phyloP scores from a whole-genome alignment of 768 basidiomycete genomes.

The Tulasnella sp. region DNA sequence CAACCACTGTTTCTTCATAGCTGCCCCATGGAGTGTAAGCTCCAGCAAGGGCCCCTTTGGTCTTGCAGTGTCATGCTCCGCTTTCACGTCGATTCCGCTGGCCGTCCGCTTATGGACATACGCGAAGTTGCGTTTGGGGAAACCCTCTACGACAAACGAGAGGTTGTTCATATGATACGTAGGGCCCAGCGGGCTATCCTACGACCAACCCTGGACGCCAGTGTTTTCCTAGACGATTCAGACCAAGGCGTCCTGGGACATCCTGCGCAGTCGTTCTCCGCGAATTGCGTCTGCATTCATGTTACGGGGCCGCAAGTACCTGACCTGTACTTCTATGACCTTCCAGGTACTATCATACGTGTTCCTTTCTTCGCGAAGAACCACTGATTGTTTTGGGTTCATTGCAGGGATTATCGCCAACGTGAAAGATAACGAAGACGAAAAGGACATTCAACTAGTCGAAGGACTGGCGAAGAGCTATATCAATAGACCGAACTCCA shows the following conservation, averaged over 20 bases:
- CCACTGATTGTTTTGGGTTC: neutral
- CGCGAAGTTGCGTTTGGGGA: constrained; percentile 16
- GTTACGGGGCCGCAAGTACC: constrained; percentile 48
- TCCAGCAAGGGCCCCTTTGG: constrained; percentile 23
- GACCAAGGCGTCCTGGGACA: neutral
- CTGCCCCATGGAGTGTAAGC: constrained; percentile 30
- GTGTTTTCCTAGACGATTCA: constrained; percentile 8
- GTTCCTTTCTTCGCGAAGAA: neutral
- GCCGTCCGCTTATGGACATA: constrained; percentile 10
- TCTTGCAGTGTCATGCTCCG: constrained; percentile 27
- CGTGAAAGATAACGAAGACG: neutral
- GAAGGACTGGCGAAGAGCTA: constrained; percentile 5
- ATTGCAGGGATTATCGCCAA: constrained; percentile 14
- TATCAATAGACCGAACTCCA: neutral
- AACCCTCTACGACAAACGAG: neutral
- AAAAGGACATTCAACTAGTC: constrained; percentile 8
- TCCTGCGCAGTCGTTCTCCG: constrained; percentile 33
- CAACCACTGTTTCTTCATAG: constrained; percentile 25
- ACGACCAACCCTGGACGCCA: constrained; percentile 14
- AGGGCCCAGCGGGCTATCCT: constrained; percentile 21
- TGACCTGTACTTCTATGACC: constrained; percentile 51
- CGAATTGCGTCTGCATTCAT: constrained; percentile 42
- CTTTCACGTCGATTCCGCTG: constrained; percentile 23
- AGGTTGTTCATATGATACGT: constrained; percentile 18
- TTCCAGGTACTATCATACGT: constrained; percentile 35